These are phyloP conservation scores for Lachancea sp. DNA, from an alignment of 805 yeast species.

Conservation along the genomic window DNA sequence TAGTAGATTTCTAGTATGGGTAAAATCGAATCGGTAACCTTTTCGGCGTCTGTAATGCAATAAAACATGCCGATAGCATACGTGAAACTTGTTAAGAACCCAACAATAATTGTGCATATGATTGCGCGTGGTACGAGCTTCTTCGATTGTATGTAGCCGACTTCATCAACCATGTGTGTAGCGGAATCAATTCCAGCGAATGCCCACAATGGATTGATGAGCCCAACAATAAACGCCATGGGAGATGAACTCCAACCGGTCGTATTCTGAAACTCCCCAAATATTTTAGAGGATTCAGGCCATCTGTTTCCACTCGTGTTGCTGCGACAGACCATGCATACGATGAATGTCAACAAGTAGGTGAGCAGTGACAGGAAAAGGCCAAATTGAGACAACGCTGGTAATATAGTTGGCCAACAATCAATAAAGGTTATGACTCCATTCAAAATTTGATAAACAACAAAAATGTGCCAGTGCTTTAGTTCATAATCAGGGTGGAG, in stretches of 20 bases:
- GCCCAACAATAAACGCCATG: constrained; percentile 62
- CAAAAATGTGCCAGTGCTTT: constrained; percentile 50
- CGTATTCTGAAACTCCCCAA: constrained; percentile 44
- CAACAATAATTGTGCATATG: constrained; percentile 57
- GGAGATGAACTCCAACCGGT: constrained; percentile 58
- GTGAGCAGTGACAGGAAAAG: constrained; percentile 48
- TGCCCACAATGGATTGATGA: constrained; percentile 65
- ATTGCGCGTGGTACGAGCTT: constrained; percentile 56
- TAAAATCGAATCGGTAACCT: constrained; percentile 40
- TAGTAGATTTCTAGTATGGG: constrained; percentile 59
- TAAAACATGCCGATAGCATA: constrained; percentile 53
- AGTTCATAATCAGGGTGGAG: constrained; percentile 33
- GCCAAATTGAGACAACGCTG: constrained; percentile 43
- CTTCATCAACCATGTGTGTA: constrained; percentile 66
- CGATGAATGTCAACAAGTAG: constrained; percentile 46
- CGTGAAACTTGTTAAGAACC: constrained; percentile 51
- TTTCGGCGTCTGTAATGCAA: constrained; percentile 47
- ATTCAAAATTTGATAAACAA: constrained; percentile 42
- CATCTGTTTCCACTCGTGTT: constrained; percentile 35
- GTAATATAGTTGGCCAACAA: constrained; percentile 46
- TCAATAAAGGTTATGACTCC: constrained; percentile 40
- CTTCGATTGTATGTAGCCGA: constrained; percentile 14
- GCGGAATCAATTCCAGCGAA: constrained; percentile 65
- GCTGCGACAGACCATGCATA: constrained; percentile 45
- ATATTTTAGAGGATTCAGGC: constrained; percentile 47